Base-by-base conservation (phyloP, 2,329 filamentous ascomycete genomes). In the Fusarium sambucinum region DNA sequence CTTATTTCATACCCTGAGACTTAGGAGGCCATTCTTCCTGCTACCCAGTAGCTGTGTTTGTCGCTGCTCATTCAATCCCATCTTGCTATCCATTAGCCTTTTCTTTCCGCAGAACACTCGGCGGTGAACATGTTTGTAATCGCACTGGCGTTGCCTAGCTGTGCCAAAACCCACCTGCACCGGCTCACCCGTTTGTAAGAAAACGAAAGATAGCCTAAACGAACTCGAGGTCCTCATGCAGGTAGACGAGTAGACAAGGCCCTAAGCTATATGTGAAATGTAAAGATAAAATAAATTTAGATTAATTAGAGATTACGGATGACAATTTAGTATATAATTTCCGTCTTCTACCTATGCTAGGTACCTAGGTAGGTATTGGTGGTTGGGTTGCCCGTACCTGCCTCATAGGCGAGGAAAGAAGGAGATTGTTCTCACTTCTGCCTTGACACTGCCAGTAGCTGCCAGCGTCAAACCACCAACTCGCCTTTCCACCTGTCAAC, bases 401-500 rank as follows among this genome's bases (percentile, higher is more conserved):
- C 40, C 21, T 25, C 6, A 2, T 8, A 38, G 17, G 7, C 17
- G 25, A 25, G 25, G 23, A 40, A 50, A 16, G 23, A 40, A 33
- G 17, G 13, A 13, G 32, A 14, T 6, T 14, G 23, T 13, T 38
- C 47, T 25, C n/a, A 35, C 32, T 21, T 40, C 47, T 25, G 33
- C 33, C 44, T 32, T 55, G 66, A 19, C 62, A 67, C 44, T 59
- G 66, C 50, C 41, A 42, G 62, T 42, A 59, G 42, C 45, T 55
- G 66, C 32, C 61, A 52, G 6, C 21, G 10, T 21, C 23, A 50
- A 45, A 16, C 32, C 37, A 12, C 46, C 21, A 9, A 33, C 19
- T 35, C 12, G 17, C 45, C n/a, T 38, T 50, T 51, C 29, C 37
- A 42, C n/a, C 45, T 46, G 10, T 27, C 25, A 51, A 42, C 33